Percentiles rank a stretch among this genome's conserved stretches.
Conservation (phyloP, 1,139 yeast genomes). For the Lodderomyces beijingensis region DNA sequence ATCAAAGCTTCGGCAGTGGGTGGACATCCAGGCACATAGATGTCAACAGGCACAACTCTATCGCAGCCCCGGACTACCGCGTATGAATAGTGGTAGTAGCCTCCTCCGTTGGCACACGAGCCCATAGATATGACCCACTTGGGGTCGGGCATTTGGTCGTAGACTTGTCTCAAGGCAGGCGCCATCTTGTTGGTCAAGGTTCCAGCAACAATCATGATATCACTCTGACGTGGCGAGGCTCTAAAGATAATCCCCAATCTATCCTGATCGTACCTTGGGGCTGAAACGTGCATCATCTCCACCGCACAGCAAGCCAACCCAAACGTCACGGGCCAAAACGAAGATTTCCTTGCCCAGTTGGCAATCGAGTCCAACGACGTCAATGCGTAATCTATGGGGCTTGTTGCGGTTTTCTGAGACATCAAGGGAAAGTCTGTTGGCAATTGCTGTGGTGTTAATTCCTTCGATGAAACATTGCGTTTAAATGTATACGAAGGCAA, state of each 20-base stretch:
- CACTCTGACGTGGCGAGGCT: conserved; percentile 92
- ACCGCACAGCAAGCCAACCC: conserved; percentile 93
- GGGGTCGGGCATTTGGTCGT: conserved; percentile 94
- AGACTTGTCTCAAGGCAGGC: conserved; percentile 87
- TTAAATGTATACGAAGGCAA: conserved; percentile 5
- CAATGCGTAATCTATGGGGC: conserved; percentile 73
- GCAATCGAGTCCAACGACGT: conserved; percentile 83
- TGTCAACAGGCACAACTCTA: conserved; percentile 83
- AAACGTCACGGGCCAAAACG: conserved; percentile 92
- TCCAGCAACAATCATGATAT: conserved; percentile 92
- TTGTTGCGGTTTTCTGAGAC: conserved; percentile 40
- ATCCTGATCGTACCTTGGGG: conserved; percentile 92
- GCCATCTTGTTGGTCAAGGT: conserved; percentile 93
- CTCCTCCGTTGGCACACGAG: conserved; percentile 93
- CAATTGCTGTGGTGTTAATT: conserved; percentile 40
- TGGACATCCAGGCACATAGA: conserved; percentile 91
- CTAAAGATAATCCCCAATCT: conserved; percentile 91
- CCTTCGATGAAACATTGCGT: conserved; percentile 38
- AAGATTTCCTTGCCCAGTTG: conserved; percentile 90
- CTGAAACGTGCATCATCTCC: conserved; percentile 93
- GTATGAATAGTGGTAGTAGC: conserved; percentile 87
- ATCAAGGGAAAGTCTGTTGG: conserved; percentile 45
- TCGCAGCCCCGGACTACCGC: conserved; percentile 90
- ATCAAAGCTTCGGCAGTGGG: conserved; percentile 88
- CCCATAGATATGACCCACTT: conserved; percentile 93